These are phyloP conservation scores for Aspergillus sclerotioniger DNA, from an alignment of 495 filamentous ascomycete genomes.

Conservation along the genomic window DNA sequence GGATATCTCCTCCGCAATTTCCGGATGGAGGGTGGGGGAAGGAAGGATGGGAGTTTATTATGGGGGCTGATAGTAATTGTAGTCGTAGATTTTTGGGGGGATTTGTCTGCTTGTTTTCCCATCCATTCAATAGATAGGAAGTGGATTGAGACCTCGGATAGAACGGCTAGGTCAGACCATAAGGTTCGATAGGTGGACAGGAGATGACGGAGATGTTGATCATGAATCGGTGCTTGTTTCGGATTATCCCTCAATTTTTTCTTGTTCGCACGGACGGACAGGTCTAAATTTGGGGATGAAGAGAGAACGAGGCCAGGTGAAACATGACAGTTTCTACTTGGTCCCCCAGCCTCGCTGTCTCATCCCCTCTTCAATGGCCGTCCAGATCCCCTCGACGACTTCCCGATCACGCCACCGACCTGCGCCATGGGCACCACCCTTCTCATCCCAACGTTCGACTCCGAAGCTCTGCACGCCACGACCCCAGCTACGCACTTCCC, in stretches of 20 bases:
- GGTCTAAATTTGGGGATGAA: neutral
- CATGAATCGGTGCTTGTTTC: constrained; percentile 1
- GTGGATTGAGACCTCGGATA: neutral
- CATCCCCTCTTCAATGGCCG: constrained; percentile 85
- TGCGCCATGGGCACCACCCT: constrained; percentile 47
- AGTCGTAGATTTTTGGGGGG: no score
- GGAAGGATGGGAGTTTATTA: no score
- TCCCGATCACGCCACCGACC: constrained; percentile 89
- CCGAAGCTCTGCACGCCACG: constrained; percentile 70
- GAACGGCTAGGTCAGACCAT: neutral
- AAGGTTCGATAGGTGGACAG: no score
- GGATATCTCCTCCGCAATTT: no score
- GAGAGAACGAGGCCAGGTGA: neutral
- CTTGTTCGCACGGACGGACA: neutral
- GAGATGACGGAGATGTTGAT: no score
- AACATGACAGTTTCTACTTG: constrained; percentile 23
- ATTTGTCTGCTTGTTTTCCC: no score
- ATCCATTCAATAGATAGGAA: no score
- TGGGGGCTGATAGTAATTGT: no score
- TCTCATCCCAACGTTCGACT: constrained; percentile 77
- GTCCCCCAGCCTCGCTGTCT: constrained; percentile 74
- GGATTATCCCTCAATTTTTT: neutral
- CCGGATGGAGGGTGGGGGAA: no score
- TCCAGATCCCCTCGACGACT: constrained; percentile 92
- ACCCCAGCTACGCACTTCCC: constrained; percentile 77